Evolutionary conservation across 108 stramenopile genomes (phyloP), one percentile per base, ranked within the genome.

Genomic region (Skeletonema grethae): DNA sequence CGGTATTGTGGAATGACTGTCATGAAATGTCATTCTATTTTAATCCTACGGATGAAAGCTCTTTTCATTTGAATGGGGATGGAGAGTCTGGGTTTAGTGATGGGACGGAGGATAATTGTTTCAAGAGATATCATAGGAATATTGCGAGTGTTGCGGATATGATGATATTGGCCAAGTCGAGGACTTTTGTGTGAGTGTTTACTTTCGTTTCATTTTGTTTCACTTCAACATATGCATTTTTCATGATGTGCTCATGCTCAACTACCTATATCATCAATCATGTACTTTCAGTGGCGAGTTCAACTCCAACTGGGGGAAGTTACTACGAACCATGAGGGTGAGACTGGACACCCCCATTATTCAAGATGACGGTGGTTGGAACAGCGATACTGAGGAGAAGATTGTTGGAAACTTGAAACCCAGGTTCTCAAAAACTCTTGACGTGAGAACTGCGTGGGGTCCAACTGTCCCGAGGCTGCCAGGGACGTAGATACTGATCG

Each of bases 271-370:
- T 22, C 7, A 18, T 5, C 9, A 20, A 5, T 53, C 7, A 20
- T 53, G 5, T 0, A 53, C 18, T 53, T 0, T 0, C 50, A 70
- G 72, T 71, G 83, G 83, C 5, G 83, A 84, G 59, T 80, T 57
- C 46, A 84, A 80, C 57, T 70, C 68, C 20, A 84, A 84, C 59
- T 84, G 83, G 83, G 83, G 83, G 4, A 65, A 63, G 56, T 41
- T 80, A 29, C 25, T 80, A 29, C 58, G 79, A 36, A 61, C 60
- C 2, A 61, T 61, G 60, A 32, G 60, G 60, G 60, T 61, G 31
- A 32, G 60, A 18, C 9, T 61, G 7, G 35, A 61, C 60, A 8
- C 32, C 4, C 22, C 20, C 50, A 24, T 7, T 53, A 18, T 53
- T 61, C 60, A 22, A 36, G 32, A 61, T 18, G 60, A 32, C n/a